Conservation (phyloP, 306 rosid species). For the Albizia julibrissin region DNA sequence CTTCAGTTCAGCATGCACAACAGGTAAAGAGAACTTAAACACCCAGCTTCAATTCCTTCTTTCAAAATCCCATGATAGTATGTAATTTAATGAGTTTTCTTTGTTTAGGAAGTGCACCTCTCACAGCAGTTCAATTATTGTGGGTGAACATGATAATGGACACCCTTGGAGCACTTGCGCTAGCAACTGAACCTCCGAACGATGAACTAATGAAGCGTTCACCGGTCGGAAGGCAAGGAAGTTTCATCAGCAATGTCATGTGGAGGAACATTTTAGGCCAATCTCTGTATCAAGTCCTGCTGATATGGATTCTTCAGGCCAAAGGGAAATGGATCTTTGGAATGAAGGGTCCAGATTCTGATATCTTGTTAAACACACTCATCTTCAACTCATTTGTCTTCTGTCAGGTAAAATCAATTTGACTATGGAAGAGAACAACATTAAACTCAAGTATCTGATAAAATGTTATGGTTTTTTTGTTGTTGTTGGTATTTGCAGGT, state of each 20-base stretch:
- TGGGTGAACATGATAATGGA: conserved; percentile 99
- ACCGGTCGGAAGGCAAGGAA: conserved; percentile 86
- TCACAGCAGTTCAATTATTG: conserved; percentile 97
- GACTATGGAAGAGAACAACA: background rate
- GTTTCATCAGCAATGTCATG: conserved; percentile 85
- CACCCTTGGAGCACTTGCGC: conserved; percentile 94
- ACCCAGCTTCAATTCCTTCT: background rate
- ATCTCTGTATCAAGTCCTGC: conserved; percentile 69
- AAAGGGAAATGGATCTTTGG: conserved; percentile 65
- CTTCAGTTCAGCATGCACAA: conserved; percentile 86
- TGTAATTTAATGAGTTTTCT: conserved; percentile 3
- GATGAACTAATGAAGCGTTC: conserved; percentile 85
- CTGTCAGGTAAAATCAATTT: conserved; percentile 70
- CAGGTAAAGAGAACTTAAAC: conserved; percentile 47
- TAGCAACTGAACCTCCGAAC: conserved; percentile 96
- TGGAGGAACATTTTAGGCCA: conserved; percentile 98
- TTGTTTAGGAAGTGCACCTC: conserved; percentile 83
- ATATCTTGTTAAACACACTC: conserved; percentile 75
- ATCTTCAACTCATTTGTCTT: conserved; percentile 92
- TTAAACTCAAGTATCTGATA: background rate
- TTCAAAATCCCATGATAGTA: background rate
- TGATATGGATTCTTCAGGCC: conserved; percentile 81
- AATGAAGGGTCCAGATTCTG: conserved; percentile 65
- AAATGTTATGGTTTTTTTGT: background rate
- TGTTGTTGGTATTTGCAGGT: conserved; percentile 58